Base-by-base conservation (phyloP, 352 stramenopile species). In the Plasmopara halstedii region DNA sequence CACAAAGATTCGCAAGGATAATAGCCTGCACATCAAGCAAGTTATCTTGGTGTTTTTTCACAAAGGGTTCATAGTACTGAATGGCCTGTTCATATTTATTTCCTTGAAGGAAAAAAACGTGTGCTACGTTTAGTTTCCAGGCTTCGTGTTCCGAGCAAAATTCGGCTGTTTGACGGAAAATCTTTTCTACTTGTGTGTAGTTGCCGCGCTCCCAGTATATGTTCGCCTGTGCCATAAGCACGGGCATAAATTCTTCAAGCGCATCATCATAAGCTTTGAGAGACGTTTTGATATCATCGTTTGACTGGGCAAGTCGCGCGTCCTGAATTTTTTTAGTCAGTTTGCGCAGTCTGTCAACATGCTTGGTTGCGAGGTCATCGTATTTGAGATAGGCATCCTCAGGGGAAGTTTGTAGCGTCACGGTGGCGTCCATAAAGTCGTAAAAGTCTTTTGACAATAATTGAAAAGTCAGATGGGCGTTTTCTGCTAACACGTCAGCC, bases 131-230 rank as follows among this genome's bases (percentile, higher is more conserved):
- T 42, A 98, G 72, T 52, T 96, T 97, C 94, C 94, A 99, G 11
- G 83, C 73, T 21, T 97, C 86, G 56, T 97, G 79, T 58, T 97
- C 90, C 4, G 77, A 92, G 64, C 94, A 98, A 54, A 98, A 98
- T 61, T 98, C 94, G 23, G 85, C 86, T 2, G 75, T 94, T 50
- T 98, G 85, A 0, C 84, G 67, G 59, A 99, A 98, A 42, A 98
- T 85, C 50, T 97, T 90, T 65, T 99, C 91, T 4, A 98, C 93
- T 67, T 96, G 93, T n/a, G 70, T 72, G 64, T 97, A 98, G 60
- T 98, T 96, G 48, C 95, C 88, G 40, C 85, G 78, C 32, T 98
- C 94, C 95, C 95, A 99, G 59, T 97, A 97, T 19, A 98, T 94
- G 37, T 93, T 88, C 6, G 87, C 91, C 54, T 97, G 88, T n/a